Evolutionary conservation across 148 eudicot genomes (phyloP).

Genomic region (Rhododendron mucronatum): DNA sequence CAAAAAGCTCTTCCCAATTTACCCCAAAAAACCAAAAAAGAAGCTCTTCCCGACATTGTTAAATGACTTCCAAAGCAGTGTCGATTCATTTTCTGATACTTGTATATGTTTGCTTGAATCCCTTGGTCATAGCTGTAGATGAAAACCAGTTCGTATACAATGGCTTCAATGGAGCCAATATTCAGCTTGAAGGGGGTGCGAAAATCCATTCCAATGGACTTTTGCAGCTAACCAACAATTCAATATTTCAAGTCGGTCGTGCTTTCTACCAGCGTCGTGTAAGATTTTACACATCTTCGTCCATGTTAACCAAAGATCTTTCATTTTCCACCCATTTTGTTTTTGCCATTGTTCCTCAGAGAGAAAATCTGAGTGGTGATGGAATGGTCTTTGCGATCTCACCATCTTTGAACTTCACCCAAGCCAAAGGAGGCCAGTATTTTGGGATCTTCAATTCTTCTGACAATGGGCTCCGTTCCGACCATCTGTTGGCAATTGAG

Average conservation of each 20-base stretch:
- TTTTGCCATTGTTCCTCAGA: not conserved
- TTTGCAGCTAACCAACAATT: not conserved
- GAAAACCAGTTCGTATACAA: too few relatives aligned
- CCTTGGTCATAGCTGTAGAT: not conserved
- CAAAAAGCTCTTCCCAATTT: too few relatives aligned
- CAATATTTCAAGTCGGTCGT: conserved; percentile 2
- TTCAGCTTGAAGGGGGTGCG: not conserved
- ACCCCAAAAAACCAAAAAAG: not conserved
- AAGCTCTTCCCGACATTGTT: not conserved
- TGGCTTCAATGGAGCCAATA: too few relatives aligned
- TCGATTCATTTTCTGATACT: not conserved
- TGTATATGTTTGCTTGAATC: not conserved
- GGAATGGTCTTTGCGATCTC: conserved; percentile 24
- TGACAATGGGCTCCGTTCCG: too few relatives aligned
- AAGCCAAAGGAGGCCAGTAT: conserved; percentile 4
- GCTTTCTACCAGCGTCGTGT: conserved; percentile 17
- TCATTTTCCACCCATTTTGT: not conserved
- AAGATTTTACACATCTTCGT: not conserved
- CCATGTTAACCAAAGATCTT: not conserved
- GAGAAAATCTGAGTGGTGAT: not conserved
- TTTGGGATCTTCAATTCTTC: conserved; percentile 10
- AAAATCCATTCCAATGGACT: conserved; percentile 17
- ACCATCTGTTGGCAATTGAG: not conserved
- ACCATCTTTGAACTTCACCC: conserved; percentile 9
- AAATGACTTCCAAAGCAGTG: not conserved